phyloP scores from a whole-genome alignment of 176 grass and related monocot genomes.

The Tillandsia fasciculata region DNA sequence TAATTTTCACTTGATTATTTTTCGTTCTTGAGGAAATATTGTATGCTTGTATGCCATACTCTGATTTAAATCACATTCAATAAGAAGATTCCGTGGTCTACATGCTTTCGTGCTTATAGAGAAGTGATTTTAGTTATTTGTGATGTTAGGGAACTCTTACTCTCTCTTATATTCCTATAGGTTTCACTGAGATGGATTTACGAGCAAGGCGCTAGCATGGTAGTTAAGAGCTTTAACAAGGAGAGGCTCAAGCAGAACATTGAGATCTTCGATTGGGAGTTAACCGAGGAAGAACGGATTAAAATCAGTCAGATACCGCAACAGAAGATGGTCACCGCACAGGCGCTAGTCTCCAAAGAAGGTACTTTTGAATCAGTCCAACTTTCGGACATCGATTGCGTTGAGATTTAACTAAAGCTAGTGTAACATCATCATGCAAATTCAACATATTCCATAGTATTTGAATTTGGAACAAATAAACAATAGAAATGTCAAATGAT shows the following conservation, averaged over 20 bases:
- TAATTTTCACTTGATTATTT: too few relatives aligned
- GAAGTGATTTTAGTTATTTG: too few relatives aligned
- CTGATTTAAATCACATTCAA: too few relatives aligned
- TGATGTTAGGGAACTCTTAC: not conserved
- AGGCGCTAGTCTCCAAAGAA: not conserved
- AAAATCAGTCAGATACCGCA: constrained; percentile 10
- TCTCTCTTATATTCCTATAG: not conserved
- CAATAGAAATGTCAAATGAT: too few relatives aligned
- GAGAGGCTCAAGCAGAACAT: constrained; percentile 9
- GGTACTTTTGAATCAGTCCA: not conserved
- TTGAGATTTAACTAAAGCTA: not conserved
- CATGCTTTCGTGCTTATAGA: too few relatives aligned
- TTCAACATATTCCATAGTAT: too few relatives aligned
- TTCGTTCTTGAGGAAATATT: too few relatives aligned
- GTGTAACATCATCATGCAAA: not conserved
- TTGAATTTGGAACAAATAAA: too few relatives aligned
- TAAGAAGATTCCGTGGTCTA: too few relatives aligned
- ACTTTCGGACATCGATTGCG: not conserved
- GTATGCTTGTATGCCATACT: too few relatives aligned
- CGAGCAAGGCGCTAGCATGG: constrained; percentile 8
- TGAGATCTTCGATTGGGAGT: constrained; percentile 7
- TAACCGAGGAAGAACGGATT: constrained; percentile 1
- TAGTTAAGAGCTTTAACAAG: constrained; percentile 14
- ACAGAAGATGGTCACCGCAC: not conserved
- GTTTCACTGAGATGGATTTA: constrained; percentile 12